Evolutionary conservation across 768 basidiomycete species (phyloP), one percentile per base, ranked within the genome.

Genomic region (Neoboletus magnificus): DNA sequence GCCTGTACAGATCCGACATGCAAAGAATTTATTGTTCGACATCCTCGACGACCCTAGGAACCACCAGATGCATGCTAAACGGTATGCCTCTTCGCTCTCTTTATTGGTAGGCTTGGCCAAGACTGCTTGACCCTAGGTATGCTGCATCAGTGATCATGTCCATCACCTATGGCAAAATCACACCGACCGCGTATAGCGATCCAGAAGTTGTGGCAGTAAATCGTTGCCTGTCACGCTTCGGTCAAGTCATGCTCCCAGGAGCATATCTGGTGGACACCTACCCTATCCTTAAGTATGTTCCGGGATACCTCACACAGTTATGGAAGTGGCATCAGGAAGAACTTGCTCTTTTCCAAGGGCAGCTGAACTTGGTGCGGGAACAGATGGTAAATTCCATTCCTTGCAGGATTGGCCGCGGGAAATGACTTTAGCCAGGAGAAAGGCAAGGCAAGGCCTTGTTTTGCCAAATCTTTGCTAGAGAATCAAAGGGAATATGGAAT

Each of bases 121-220:
- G 36, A 36, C n/a, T 22, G n/a, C 27, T 33, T 43, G 22, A 22
- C 18, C 0, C 27, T 2, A 76, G 74, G 43, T 77, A 73, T 53
- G 71, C 74, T 7, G 74, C 74, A n/a, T 73, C 71, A 11, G 63
- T 75, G 16, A 67, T 76, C 43, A 66, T 77, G 65, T 59, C 67
- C 12, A 61, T 77, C 29, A 74, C 73, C 10, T 77, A 76, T 44
- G 76, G 76, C 1, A 77, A 76, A 59, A 68, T 61, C 11, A 72
- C 73, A 0, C 74, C 74, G 10, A 73, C 74, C 4, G 56, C 66
- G n/a, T 72, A 73, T 45, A 66, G 66, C 12, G 74, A 76, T 43
- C 71, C 72, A 0, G 73, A 74, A 16, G 68, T 77, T 8, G 16
- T 64, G 8, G 60, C 68, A 2, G 54, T 77, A 23, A 58, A 47